Evolutionary conservation across 768 basidiomycete species (phyloP), one percentile per base, ranked within the genome.

Genomic region (Infundibulicybe gibba): DNA sequence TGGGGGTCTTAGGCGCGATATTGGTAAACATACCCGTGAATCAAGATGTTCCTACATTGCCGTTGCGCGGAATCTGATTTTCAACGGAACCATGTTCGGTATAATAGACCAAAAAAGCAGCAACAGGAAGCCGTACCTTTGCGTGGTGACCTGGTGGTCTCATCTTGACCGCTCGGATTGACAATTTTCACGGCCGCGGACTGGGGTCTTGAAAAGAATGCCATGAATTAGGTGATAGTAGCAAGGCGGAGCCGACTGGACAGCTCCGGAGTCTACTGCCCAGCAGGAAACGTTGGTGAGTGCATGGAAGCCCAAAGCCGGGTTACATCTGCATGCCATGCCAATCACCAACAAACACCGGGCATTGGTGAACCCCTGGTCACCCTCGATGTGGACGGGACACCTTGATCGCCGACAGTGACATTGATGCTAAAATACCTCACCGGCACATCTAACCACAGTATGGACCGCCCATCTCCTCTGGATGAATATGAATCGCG

Each of bases 1-100:
- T 16, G 17, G 32, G 30, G 6, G 16, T 13, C 37, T 15, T n/a
- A n/a, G 15, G 41, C 0, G 14, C 21, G 25, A 15, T 12, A 12
- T 35, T 21, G 50, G 31, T 9, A 4, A 32, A 53, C 64, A 53
- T 68, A 94, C 92, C 94, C 93, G 61, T 94, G 88, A 52, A 95
- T 94, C 63, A 88, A 71, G 43, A 94, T 82, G 71, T 97, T 95
- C 60, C 89, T 83, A 68, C 93, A 97, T 58, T 93, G 87, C 44
- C 86, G 80, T 62, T 85, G 83, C 12, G 78, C 74, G 40, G 80
- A 73, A 67, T 89, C 86, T 88, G 59, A 35, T 35, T 40, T 44
- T 40, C 47, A 42, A 48, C 46, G 39, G 37, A 44, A 34, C 40
- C 44, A 30, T 44, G 11, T 30, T 41, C n/a, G n/a, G n/a, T n/a